These are phyloP conservation scores for Herpetomonas tarakana DNA, from an alignment of 208 protist genomes.

Conservation along the genomic window DNA sequence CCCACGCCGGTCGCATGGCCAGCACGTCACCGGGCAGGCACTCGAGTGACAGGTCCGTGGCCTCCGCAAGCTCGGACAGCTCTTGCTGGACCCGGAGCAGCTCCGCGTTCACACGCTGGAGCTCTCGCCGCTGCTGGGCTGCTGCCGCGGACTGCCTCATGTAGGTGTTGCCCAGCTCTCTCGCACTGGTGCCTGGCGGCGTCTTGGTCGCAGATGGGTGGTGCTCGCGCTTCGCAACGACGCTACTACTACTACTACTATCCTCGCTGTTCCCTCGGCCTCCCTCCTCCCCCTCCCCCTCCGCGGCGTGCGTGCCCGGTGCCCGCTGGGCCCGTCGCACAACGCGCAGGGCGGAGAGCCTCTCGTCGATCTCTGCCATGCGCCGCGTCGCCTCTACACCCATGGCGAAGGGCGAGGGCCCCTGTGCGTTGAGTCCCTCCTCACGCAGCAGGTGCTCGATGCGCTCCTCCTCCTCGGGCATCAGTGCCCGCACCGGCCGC, in stretches of 20 bases:
- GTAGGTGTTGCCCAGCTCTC: constrained; percentile 43
- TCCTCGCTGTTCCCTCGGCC: constrained; percentile 10
- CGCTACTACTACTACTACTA: too few relatives aligned
- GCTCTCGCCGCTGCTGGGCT: constrained; percentile 8
- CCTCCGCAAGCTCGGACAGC: constrained; percentile 16
- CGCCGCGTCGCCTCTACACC: constrained; percentile 1
- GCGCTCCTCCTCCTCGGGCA: constrained; percentile 34
- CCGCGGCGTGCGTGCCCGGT: neutral
- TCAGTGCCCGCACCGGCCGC: constrained; percentile 18
- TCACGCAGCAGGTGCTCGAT: constrained; percentile 35
- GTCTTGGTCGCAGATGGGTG: neutral
- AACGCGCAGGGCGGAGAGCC: constrained; percentile 19
- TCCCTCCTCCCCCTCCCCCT: too few relatives aligned
- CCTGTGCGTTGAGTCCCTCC: constrained; percentile 6
- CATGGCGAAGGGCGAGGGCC: constrained; percentile 12
- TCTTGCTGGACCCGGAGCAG: constrained; percentile 27
- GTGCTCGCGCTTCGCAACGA: too few relatives aligned
- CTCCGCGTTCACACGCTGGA: constrained; percentile 38
- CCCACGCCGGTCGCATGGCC: constrained; percentile 22
- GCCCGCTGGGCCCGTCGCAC: constrained; percentile 11
- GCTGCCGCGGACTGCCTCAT: constrained; percentile 23
- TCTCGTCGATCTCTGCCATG: constrained; percentile 18
- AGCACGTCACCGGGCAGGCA: constrained; percentile 14
- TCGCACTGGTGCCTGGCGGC: neutral
- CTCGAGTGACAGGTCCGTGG: constrained; percentile 14